Percentiles rank a stretch among this genome's conserved stretches.
These are phyloP conservation scores for Flueggea neowawraea DNA, from an alignment of 441 rosid species.

Conservation along the genomic window DNA sequence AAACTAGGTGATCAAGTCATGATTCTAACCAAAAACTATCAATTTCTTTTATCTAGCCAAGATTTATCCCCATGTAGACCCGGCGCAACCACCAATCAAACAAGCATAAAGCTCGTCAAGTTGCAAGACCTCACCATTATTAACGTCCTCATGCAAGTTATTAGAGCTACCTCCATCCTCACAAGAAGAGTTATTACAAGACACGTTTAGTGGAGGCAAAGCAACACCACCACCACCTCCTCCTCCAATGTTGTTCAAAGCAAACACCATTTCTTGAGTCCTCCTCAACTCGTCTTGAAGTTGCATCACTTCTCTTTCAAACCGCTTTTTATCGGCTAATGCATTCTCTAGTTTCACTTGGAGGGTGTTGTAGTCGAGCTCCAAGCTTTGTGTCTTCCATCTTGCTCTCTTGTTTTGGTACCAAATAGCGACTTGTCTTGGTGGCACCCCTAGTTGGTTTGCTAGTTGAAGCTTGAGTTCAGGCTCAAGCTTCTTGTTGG, in stretches of 20 bases:
- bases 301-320: constrained; percentile 53
- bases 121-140: constrained; percentile 33
- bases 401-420: constrained; percentile 91
- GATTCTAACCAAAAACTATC: not conserved
- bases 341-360: constrained; percentile 55
- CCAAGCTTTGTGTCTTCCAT: constrained; percentile 78
- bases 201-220: constrained; percentile 1
- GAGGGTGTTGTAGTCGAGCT: constrained; percentile 50
- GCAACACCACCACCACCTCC: not conserved
- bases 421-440: constrained; percentile 85
- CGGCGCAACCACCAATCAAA: constrained; percentile 35
- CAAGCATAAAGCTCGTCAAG: constrained; percentile 68
- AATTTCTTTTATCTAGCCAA: not conserved
- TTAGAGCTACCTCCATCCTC: constrained; percentile 26
- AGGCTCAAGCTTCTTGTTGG: constrained; percentile 66
- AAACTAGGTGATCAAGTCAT: not conserved
- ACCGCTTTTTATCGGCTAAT: constrained; percentile 41
- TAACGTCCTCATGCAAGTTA: constrained; percentile 23
- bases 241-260: not conserved
- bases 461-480: constrained; percentile 72
- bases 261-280: constrained; percentile 35
- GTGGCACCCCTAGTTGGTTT: constrained; percentile 55
- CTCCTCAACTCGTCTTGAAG: constrained; percentile 59
- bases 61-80: constrained; percentile 35
- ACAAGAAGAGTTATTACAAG: constrained; percentile 21